Base-by-base conservation (phyloP, 2,329 filamentous ascomycete species). In the Tolypocladium amazonense region DNA sequence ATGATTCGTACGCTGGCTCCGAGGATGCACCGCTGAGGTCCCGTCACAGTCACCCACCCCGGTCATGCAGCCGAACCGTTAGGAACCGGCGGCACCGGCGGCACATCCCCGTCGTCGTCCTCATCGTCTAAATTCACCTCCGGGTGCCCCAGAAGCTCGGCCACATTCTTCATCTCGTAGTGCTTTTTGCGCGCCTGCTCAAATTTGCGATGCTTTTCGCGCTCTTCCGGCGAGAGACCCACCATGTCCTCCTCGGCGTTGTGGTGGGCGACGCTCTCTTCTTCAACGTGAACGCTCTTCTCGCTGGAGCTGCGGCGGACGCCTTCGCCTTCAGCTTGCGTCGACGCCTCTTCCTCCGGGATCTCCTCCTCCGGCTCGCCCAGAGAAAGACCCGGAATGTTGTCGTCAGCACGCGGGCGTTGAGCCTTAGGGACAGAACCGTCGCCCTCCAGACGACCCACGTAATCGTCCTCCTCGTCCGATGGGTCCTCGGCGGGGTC, bases 121-220 rank as follows among this genome's bases (percentile, higher is more conserved):
- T 85, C 83, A 53, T 86, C 85, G 50, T 84, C 84, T 56, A 85
- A 83, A 55, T 88, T 68, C 4, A 83, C 78, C 69, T 89, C 87
- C 4, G 88, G 85, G 68, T 90, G 88, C 18, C 91, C 92, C 65
- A 99, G 83, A 58, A 97, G 76, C 69, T 87, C 84, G 69, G 94
- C 96, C 61, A 97, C 92, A 70, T 94, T 89, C 77, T 85, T 91
- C 94, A 99, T 99, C 81, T 99, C 94, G 75, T 99, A 99, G 75
- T 99, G 94, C 79, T 87, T 93, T 86, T 94, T 97, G 70, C 94
- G 85, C 79, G 91, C 82, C 76, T 90, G 81, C 77, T 97, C 92
- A 73, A 99, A 99, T 71, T 89, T 86, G 70, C 83, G 85, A 75
- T 99, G 94, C 80, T 97, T 97, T 78, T 94, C 91, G 63, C 80